Conservation (phyloP, 78 protist species). For the Neovahlkampfia damariscottae region DNA sequence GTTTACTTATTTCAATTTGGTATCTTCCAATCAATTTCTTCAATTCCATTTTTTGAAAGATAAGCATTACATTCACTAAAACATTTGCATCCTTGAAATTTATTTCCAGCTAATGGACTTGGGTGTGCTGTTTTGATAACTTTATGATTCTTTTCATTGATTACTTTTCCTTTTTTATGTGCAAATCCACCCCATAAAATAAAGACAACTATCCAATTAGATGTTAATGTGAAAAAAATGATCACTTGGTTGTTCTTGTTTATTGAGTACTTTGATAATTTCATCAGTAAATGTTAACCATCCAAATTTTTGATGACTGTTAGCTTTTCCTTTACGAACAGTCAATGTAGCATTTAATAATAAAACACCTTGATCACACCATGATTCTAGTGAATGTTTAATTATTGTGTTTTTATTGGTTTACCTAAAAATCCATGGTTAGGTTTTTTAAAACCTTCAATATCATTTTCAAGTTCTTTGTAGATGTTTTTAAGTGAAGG, state of each 20-base stretch:
- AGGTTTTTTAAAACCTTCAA: conserved; percentile 24
- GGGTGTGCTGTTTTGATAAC: conserved; percentile 54
- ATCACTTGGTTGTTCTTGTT: too few species aligned
- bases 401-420: too few species aligned
- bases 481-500: conserved; percentile 54
- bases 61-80: conserved; percentile 36
- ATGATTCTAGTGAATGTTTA: conserved; percentile 37
- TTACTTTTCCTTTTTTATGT: conserved; percentile 38
- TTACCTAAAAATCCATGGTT: conserved; percentile 50
- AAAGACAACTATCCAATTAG: conserved; percentile 39
- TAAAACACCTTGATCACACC: conserved; percentile 81
- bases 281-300: conserved; percentile 65
- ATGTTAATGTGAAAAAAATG: too few species aligned
- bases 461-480: conserved; percentile 42
- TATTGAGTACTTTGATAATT: conserved; percentile 5
- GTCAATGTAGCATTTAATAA: conserved; percentile 64
- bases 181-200: conserved; percentile 71
- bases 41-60: not conserved
- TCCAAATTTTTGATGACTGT: conserved; percentile 42
- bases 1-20: not conserved
- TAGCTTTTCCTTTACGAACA: conserved; percentile 38
- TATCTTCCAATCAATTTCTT: conserved; percentile 57
- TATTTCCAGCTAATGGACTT: conserved; percentile 33
- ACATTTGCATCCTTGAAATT: conserved; percentile 39
- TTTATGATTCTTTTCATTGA: conserved; percentile 15